Evolutionary conservation across 73 alveolate species (phyloP), one percentile per base, ranked within the genome.

Genomic region (Tetrahymena thermophila): DNA sequence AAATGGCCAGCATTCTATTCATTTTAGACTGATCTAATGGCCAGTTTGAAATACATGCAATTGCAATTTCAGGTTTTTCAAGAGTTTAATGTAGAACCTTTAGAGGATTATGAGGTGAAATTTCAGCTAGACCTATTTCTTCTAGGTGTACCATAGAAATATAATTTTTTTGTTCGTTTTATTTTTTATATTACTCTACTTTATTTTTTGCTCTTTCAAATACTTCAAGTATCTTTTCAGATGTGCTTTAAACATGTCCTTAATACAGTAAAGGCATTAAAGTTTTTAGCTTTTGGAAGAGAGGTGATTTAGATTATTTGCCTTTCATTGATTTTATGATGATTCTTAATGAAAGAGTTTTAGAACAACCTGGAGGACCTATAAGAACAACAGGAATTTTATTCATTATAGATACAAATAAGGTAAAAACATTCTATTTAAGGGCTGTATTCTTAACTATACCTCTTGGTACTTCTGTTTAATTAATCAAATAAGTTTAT

Each of bases 331-430:
- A 71, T 35, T 96, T 93, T 71, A 95, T 95, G 35, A 97, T 37
- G 93, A 97, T 94, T 40, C 96, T 97, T 58, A 97, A 96, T 56
- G 98, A 94, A 94, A 97, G 93, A 15, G 98, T 94, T 96, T 97
- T 97, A 85, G 98, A 96, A 96, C 99, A 96, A 5, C 99, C 99
- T 16, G 99, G 99, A 94, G 96, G 96, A 35, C 99, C 99, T 19
- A 97, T 96, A 35, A 97, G 96, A 56, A 97, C 96, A 84, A 97
- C 93, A 42, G 99, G 99, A 23, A 97, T 96, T 95, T 96, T 96
- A 43, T 97, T 57, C 44, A 96, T 94, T 5, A 97, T 93, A 34
- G 98, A 97, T 4, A 97, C 97, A 89, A 97, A 94, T 85, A 97
- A 93, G 15, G 97, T 94, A 93, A 97, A 97, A 89, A 97, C 50